Evolutionary conservation across 805 yeast species (phyloP), one percentile per base, ranked within the genome.

Genomic region (Schizosaccharomyces lindneri): DNA sequence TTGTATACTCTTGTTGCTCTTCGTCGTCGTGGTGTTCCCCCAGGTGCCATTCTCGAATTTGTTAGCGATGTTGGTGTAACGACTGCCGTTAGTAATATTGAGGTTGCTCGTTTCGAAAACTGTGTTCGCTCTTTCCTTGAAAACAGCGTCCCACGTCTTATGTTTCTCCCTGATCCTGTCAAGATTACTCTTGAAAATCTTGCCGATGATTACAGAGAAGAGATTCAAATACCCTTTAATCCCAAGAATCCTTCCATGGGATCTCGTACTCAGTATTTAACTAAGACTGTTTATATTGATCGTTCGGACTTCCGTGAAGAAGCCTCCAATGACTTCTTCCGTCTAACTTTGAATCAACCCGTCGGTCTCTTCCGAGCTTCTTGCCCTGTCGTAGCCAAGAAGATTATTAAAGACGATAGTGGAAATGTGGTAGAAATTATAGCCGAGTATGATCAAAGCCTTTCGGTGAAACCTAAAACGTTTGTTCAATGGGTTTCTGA

Each of bases 1-100:
- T 78, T 93, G 71, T 93, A 82, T 73, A 93, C 99, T 4, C 79
- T 93, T 67, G 98, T 88, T 67, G 61, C 93, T 61, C 81, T 93
- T 64, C 84, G 87, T 70, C 85, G 99, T 72, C 86, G 99, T 71
- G 99, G 99, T 75, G 83, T 93, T 7, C 99, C 99, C 66, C 98
- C 99, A 13, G 97, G 97, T 57, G 97, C 97, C 36, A 87, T 93
- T 71, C 78, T 93, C 70, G 80, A 88, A 41, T 93, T 93, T 71
- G 85, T 93, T 69, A 87, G 89, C 71, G 90, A 96, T 59, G 79
- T 93, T 67, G 99, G 99, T 69, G 98, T 93, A 62, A 93, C 98
- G 55, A 93, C 97, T 1, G 78, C 90, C 59, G 85, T 89, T 57
- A 83, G 96, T 55, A 87, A 87, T 69, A 93, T 93, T 70, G 97